Evolutionary conservation across 257 asterid genomes (phyloP), one percentile per base, ranked within the genome.

Genomic region (Plantago elongata): DNA sequence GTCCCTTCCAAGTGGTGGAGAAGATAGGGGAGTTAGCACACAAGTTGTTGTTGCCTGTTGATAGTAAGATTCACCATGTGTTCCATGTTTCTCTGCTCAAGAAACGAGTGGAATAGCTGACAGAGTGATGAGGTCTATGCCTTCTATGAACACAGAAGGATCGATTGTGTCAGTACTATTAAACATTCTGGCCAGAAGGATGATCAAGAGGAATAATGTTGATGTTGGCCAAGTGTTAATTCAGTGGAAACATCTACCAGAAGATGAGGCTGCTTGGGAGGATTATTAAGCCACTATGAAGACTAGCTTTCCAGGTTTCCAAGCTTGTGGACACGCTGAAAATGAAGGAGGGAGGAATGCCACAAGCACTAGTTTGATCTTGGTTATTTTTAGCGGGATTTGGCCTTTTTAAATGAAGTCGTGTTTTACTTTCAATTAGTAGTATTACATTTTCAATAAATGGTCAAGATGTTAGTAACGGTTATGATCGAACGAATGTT

Each of bases 11-110:
- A 10, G 45, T 72, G 0, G 0, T 45, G 3, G 59, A 9, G 0
- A 52, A 12, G 16, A 30, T 59, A 2, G 63, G 64, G 3, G 14
- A 9, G 9, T 72, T 65, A 3, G 72, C 68, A 2, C 60, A 72
- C 8, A 7, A 5, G 2, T 16, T 72, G 12, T 2, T 17, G 4
- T 34, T 65, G 1, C 72, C 71, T 1, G 7, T 0, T 0, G 51
- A 1, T 0, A 6, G 59, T 5, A 51, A 11, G 5, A 18, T 71
- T 0, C 72, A 72, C 14, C 64, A 11, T 5, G 64, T 72, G 0
- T 59, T 66, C 22, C 68, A 65, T 22, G 64, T 60, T 1, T 66
- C 68, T 0, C 15, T 56, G 8, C 44, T 49, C 0, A 66, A 66
- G 10, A n/a, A 14, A 1, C 2, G 2, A 0, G 11, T 30, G 48